Evolutionary conservation across 2,329 filamentous ascomycete genomes (phyloP).

Genomic region (Dothiorella sarmentorum): DNA sequence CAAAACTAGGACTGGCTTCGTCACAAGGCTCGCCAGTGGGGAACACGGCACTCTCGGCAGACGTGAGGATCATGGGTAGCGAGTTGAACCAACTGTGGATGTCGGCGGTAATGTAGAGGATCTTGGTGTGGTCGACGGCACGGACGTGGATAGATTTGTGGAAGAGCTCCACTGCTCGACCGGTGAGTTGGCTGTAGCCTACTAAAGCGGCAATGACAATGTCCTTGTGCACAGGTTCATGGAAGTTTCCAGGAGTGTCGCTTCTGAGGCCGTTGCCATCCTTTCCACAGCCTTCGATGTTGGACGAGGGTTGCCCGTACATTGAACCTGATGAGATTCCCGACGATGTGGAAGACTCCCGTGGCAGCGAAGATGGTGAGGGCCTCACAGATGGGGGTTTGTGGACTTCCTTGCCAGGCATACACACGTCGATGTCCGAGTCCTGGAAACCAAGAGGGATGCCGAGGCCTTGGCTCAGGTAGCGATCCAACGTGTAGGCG

Average conservation of each 20-base stretch:
- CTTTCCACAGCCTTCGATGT: neutral
- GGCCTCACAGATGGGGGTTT: slow-evolving; percentile 22
- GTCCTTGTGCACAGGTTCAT: slow-evolving; percentile 5
- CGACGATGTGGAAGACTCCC: neutral
- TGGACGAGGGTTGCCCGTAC: neutral
- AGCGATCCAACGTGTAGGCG: slow-evolving; percentile 54
- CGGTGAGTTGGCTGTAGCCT: slow-evolving; percentile 17
- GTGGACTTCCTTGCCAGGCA: slow-evolving; percentile 49
- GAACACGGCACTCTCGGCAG: neutral
- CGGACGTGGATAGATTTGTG: slow-evolving; percentile 19
- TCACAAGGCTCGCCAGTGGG: neutral
- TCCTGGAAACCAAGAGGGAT: slow-evolving; percentile 55
- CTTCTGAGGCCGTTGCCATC: neutral
- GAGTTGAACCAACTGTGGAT: slow-evolving; percentile 17
- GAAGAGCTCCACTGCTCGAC: slow-evolving; percentile 16
- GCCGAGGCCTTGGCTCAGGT: slow-evolving; percentile 55
- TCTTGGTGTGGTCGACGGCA: slow-evolving; percentile 17
- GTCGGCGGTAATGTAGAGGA: slow-evolving; percentile 14
- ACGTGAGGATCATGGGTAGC: slow-evolving; percentile 4
- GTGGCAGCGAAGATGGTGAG: neutral
- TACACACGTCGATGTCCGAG: slow-evolving; percentile 58
- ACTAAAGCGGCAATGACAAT: slow-evolving; percentile 10
- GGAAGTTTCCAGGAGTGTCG: neutral
- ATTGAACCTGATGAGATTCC: neutral
- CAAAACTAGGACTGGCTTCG: slow-evolving; percentile 5